Percentiles rank a stretch among this genome's conserved stretches.
Conservation (phyloP, 129 eudicot species). For the Scalesia atractyloides region DNA sequence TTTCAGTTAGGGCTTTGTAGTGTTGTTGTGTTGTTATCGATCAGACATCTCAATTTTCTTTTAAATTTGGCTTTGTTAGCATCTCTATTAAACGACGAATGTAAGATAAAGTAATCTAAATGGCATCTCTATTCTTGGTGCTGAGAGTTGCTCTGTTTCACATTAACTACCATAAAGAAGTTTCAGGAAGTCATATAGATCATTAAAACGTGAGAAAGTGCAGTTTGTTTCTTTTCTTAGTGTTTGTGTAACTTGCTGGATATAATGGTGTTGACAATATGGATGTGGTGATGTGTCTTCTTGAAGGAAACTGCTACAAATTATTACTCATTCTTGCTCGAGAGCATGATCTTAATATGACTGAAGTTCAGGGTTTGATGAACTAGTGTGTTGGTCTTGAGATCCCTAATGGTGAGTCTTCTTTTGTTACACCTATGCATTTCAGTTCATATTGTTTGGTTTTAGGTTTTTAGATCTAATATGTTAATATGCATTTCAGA, state of each 20-base stretch:
- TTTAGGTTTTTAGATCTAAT: too few relatives aligned
- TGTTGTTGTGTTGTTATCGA: too few relatives aligned
- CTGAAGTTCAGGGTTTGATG: constrained; percentile 77
- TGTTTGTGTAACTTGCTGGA: not conserved
- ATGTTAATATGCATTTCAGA: too few relatives aligned
- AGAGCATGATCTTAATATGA: constrained; percentile 82
- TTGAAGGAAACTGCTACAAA: constrained; percentile 49
- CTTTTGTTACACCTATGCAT: constrained; percentile 11
- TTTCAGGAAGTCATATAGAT: too few relatives aligned
- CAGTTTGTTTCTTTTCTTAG: not conserved
- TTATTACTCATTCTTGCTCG: constrained; percentile 65
- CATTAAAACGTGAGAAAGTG: not conserved
- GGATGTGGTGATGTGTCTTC: constrained; percentile 42
- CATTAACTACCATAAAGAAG: too few relatives aligned
- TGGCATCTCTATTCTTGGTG: too few relatives aligned
- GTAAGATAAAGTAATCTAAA: too few relatives aligned
- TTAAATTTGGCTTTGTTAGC: too few relatives aligned
- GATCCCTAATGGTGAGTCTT: constrained; percentile 60
- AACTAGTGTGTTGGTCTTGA: constrained; percentile 82
- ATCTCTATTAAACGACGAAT: too few relatives aligned
- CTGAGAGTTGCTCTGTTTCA: too few relatives aligned
- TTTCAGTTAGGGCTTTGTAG: too few relatives aligned
- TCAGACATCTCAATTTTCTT: too few relatives aligned
- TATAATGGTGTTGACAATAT: constrained; percentile 22
- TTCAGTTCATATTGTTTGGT: constrained; percentile 6